phyloP scores from a whole-genome alignment of 345 rosid genomes.

The Barbarea vulgaris region DNA sequence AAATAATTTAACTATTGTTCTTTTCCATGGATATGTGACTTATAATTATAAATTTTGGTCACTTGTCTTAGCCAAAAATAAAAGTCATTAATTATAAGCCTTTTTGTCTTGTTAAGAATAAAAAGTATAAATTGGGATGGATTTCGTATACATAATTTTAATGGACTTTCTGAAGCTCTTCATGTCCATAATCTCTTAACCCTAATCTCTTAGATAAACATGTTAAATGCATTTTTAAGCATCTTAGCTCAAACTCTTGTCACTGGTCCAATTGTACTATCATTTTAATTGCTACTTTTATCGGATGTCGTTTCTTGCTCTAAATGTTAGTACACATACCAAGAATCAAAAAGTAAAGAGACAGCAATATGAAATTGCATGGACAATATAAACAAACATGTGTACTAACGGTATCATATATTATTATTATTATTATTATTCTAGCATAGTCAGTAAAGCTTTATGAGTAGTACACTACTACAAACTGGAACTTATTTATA shows the following conservation, averaged over 20 bases:
- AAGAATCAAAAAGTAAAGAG: constrained; percentile 24
- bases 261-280: constrained; percentile 1
- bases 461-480: constrained; percentile 17
- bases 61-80: background rate
- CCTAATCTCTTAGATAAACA: background rate
- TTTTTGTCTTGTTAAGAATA: no score
- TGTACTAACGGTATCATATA: background rate
- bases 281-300: constrained; percentile 4
- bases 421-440: background rate
- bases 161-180: background rate
- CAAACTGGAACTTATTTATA: constrained; percentile 25
- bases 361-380: constrained; percentile 13
- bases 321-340: constrained; percentile 11
- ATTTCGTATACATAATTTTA: no score
- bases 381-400: constrained; percentile 3
- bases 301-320: constrained; percentile 22
- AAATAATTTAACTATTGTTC: background rate
- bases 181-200: background rate
- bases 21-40: background rate
- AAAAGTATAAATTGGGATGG: no score
- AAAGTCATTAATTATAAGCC: no score
- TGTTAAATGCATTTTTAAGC: background rate
- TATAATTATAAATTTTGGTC: background rate
- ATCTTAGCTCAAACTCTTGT: background rate
- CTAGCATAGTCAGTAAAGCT: constrained; percentile 5